These are phyloP conservation scores for Psilocybe cubensis DNA, from an alignment of 768 basidiomycete species.

Conservation along the genomic window DNA sequence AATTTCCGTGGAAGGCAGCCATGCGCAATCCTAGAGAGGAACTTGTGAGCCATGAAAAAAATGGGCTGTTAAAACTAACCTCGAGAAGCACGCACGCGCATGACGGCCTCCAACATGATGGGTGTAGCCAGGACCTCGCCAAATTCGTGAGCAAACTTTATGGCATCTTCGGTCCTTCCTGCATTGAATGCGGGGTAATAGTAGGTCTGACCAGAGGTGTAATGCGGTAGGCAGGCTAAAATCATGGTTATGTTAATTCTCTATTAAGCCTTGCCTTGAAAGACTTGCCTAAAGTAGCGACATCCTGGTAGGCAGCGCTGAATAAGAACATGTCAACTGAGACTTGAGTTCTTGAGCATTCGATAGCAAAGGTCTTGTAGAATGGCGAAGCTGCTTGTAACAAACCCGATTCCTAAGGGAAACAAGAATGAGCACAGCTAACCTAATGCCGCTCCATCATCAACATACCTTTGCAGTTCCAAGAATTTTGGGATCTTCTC, in stretches of 20 bases:
- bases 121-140: conserved; percentile 92
- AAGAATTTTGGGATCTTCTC: conserved; percentile 95
- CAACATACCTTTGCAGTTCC: conserved; percentile 84
- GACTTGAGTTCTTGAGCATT: conserved; percentile 95
- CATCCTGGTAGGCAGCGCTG: conserved; percentile 91
- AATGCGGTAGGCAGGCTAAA: conserved; percentile 89
- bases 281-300: conserved; percentile 81
- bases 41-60: not conserved
- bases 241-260: conserved; percentile 1
- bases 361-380: conserved; percentile 99
- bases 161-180: conserved; percentile 88
- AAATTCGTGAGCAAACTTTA: conserved; percentile 98
- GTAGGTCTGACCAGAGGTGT: conserved; percentile 97
- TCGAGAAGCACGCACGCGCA: conserved; percentile 96
- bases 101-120: conserved; percentile 95
- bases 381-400: conserved; percentile 93
- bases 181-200: conserved; percentile 99
- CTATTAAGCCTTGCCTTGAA: not conserved
- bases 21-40: conserved; percentile 74
- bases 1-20: conserved; percentile 98
- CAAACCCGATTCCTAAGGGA: conserved; percentile 78
- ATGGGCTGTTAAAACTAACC: conserved; percentile 46
- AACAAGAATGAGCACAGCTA: not conserved
- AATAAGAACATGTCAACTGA: conserved; percentile 99
- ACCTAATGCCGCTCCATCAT: not conserved